These are phyloP conservation scores for Austropuccinia psidii DNA, from an alignment of 1,284 basidiomycete species.

Conservation along the genomic window DNA sequence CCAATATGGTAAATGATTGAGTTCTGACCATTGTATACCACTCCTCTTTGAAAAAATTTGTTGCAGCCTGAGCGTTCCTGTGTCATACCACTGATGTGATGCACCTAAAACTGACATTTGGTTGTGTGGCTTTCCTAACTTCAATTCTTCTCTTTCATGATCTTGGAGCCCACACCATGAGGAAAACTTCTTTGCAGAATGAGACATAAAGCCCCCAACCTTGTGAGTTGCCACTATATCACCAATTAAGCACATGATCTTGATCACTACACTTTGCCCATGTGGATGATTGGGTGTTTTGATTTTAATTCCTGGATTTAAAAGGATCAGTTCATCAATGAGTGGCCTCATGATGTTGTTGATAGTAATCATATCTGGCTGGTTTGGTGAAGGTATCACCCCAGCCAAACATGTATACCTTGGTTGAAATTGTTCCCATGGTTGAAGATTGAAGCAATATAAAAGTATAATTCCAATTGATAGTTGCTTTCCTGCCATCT, in stretches of 20 bases:
- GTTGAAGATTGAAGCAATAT: neutral
- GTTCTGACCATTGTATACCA: too few relatives aligned
- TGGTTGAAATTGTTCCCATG: neutral
- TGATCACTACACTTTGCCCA: neutral
- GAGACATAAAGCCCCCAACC: slow-evolving; percentile 15
- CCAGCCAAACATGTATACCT: neutral
- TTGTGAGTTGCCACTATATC: slow-evolving; percentile 26
- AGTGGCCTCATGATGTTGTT: neutral
- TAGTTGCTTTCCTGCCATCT: neutral
- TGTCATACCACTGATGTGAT: too few relatives aligned
- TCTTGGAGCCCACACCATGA: too few relatives aligned
- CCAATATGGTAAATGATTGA: too few relatives aligned
- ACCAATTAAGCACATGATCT: neutral
- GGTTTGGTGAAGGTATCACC: neutral
- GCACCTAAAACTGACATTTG: too few relatives aligned
- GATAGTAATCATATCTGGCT: slow-evolving; percentile 8
- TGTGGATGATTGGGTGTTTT: neutral
- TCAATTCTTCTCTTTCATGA: too few relatives aligned
- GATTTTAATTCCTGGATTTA: neutral
- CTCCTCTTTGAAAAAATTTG: too few relatives aligned
- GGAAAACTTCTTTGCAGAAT: neutral
- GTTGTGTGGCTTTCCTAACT: too few relatives aligned
- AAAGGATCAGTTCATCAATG: neutral
- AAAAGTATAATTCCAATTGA: neutral
- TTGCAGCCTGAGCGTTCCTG: too few relatives aligned